Base-by-base conservation (phyloP, 805 yeast genomes). In the Lachancea sp. region DNA sequence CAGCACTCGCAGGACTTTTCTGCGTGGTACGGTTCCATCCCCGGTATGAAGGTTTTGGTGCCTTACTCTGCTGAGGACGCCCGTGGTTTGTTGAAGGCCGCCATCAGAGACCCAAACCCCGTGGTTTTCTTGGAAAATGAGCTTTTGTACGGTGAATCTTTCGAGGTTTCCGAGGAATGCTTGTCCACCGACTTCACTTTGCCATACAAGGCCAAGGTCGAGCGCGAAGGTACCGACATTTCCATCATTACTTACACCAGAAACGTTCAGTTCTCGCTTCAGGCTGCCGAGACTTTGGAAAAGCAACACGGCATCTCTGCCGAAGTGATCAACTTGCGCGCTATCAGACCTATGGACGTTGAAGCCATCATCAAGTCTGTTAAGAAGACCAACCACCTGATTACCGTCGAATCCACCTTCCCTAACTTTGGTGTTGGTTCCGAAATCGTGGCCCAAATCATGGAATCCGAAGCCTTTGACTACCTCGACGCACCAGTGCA, bases 351-450 rank as follows among this genome's bases (percentile, higher is more conserved):
- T 50, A 74, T 93, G 69, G 99, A 93, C 64, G 79, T 85, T 30
- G 87, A 85, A 54, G 73, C 96, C 56, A 85, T 93, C 54, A 72
- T 90, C 60, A 80, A 79, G 61, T 80, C 95, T 31, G 87, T 93
- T 62, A 91, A 89, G 79, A 93, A 93, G 81, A 93, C 99, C 59
- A 86, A 88, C 75, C 95, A 95, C 67, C 79, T 90, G 68, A 82
- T 93, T 63, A 83, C 97, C 40, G 97, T 91, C 49, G 99, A 93
- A 75, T 85, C 96, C 40, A 96, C 95, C 50, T 93, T 80, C 95
- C 99, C 99, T 56, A 91, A 88, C 47, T 93, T 87, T 65, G 98
- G 99, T 74, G 95, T 93, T 56, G 99, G 99, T 63, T 87, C 97
- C 44, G 99, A 93, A 77, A 86, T 93, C 62, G 80, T 90, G 67